phyloP scores from a whole-genome alignment of 2,329 filamentous ascomycete genomes.

The Aspergillus cejpii region DNA sequence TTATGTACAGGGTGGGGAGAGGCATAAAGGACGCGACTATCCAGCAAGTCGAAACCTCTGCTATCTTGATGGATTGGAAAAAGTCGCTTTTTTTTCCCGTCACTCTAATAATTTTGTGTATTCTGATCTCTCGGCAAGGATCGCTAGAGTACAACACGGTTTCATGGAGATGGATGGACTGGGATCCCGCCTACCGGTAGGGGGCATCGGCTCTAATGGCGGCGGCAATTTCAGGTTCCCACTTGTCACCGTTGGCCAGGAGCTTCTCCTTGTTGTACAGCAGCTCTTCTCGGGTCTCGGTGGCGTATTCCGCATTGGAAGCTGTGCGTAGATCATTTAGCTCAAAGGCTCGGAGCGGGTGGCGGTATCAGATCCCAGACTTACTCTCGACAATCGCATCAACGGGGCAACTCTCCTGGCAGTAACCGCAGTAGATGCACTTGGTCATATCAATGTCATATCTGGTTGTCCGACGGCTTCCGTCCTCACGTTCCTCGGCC shows the following conservation, averaged over 20 bases:
- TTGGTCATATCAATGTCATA: constrained; percentile 99
- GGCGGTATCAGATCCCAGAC: constrained; percentile 17
- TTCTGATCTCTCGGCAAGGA: not conserved
- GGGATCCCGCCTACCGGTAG: constrained; percentile 58
- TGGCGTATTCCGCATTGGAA: constrained; percentile 68
- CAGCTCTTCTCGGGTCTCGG: constrained; percentile 80
- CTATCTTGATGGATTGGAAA: constrained; percentile 7
- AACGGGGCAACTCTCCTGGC: constrained; percentile 97
- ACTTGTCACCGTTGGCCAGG: constrained; percentile 83
- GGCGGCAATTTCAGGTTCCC: constrained; percentile 95
- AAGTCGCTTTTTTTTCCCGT: constrained; percentile 5
- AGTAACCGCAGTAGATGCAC: constrained; percentile 99
- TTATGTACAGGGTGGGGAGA: constrained; percentile 31
- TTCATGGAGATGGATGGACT: constrained; percentile 1
- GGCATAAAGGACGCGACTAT: constrained; percentile 3
- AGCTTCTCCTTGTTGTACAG: constrained; percentile 98
- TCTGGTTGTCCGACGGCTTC: constrained; percentile 86
- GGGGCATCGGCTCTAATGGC: constrained; percentile 87
- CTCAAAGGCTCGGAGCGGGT: not conserved
- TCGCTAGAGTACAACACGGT: constrained; percentile 6
- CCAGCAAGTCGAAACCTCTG: constrained; percentile 10
- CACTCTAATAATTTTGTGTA: not conserved
- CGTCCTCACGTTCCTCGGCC: constrained; percentile 94
- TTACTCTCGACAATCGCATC: constrained; percentile 79
- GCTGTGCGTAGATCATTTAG: constrained; percentile 34